Conservation (phyloP, 106 monocot species). For the Vanilla planifolia region DNA sequence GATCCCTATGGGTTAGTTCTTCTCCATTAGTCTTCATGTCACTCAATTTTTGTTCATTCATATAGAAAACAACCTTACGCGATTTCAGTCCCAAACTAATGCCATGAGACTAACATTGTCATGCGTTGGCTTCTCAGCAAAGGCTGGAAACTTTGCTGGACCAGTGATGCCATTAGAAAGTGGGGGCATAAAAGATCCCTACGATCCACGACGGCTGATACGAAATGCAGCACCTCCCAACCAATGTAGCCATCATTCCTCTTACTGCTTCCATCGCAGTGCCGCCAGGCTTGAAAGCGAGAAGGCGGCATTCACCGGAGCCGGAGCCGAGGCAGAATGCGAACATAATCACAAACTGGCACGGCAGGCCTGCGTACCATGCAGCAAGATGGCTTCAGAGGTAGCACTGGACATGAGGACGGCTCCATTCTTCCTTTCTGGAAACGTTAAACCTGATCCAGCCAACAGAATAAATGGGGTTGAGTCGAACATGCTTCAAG, state of each 20-base stretch:
- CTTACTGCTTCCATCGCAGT: constrained; percentile 27
- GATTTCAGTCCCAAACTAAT: background rate
- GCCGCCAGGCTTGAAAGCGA: constrained; percentile 12
- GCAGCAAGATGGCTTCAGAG: constrained; percentile 20
- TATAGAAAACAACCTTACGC: background rate
- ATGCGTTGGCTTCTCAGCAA: constrained; percentile 32
- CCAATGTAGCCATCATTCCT: constrained; percentile 26
- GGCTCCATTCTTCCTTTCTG: constrained; percentile 32
- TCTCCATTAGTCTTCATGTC: background rate
- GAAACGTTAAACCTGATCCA: constrained; percentile 16
- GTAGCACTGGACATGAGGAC: constrained; percentile 45
- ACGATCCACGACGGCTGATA: constrained; percentile 61
- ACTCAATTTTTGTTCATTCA: background rate
- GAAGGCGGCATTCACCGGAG: constrained; percentile 10
- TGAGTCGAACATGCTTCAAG: constrained; percentile 17
- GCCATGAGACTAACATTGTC: background rate
- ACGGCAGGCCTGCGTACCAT: constrained; percentile 14
- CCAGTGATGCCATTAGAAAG: constrained; percentile 65
- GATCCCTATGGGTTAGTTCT: constrained; percentile 21
- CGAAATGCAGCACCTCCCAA: constrained; percentile 34
- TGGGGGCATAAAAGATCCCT: constrained; percentile 27
- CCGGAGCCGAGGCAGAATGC: constrained; percentile 1
- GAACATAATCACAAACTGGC: constrained; percentile 13
- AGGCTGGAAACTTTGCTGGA: constrained; percentile 63
- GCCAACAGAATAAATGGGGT: constrained; percentile 15